phyloP scores from a whole-genome alignment of 345 rosid species.

The Pelargonium nanum region DNA sequence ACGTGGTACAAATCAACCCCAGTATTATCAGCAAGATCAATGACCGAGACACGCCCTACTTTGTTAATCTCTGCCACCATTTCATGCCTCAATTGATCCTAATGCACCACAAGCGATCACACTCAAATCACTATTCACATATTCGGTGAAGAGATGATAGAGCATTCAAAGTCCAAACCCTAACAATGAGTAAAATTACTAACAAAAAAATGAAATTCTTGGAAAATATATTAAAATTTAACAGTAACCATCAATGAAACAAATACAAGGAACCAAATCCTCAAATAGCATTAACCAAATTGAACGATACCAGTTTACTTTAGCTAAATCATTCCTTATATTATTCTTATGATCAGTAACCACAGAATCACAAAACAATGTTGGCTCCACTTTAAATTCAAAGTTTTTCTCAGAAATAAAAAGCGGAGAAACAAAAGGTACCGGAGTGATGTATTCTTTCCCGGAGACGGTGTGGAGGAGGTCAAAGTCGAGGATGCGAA shows the following conservation, averaged over 20 bases:
- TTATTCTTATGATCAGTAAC: not conserved
- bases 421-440: constrained; percentile 13
- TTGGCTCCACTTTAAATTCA: not conserved
- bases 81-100: no score
- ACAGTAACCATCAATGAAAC: not conserved
- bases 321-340: not conserved
- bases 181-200: not conserved
- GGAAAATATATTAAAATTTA: not conserved
- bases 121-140: not conserved
- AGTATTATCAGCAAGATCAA: no score
- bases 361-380: not conserved
- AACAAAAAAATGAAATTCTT: not conserved
- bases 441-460: constrained; percentile 90
- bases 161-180: not conserved
- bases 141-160: not conserved
- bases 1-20: no score
- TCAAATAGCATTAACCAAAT: not conserved
- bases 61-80: no score
- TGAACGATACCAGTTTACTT: no score
- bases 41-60: no score
- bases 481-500: constrained; percentile 82
- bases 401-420: not conserved
- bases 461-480: constrained; percentile 97
- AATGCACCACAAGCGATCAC: no score
- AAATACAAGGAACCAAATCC: not conserved